Evolutionary conservation across 805 yeast species (phyloP), one percentile per base, ranked within the genome.

Genomic region (Helenozyma baotianmanensis): DNA sequence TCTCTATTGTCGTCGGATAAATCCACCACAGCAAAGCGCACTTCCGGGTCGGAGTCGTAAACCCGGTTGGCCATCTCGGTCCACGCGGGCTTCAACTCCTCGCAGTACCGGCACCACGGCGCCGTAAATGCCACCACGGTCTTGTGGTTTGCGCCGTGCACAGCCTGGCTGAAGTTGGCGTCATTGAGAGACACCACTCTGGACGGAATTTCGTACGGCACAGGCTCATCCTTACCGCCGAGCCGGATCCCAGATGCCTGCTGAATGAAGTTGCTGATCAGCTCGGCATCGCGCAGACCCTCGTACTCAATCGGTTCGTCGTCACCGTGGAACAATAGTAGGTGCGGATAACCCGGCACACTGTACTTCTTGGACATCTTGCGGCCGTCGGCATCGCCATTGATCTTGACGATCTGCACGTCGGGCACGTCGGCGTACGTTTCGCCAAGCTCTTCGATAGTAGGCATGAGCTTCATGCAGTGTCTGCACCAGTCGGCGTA

Each of bases 401-500:
- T 77, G 30, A 79, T 68, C 45, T 76, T 74, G 11, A 71, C 66
- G 27, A 77, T 60, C 43, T 72, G 74, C 16, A 77, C 54, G 14
- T 58, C 54, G 12, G 66, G 68, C 4, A 49, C 43, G 26, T 45
- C 40, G 14, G 45, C 53, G 33, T 58, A 67, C 14, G 47, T 22
- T 1, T 55, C 60, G 1, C 61, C 61, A 9, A 67, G 45, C 45
- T 57, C 27, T 35, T 56, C 47, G 32, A 53, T 48, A 1, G 45
- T 45, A 5, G 86, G 86, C 52, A 63, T 66, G 48, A 80, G 51
- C 23, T 61, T 64, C 51, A 73, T 74, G 51, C 88, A 80, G 53
- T 80, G 86, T 23, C 77, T 61, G 54, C 88, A 80, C 88, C 88
- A 80, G 33, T 74, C 77, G 8, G 88, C 84, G 47, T 72, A 79